phyloP scores from a whole-genome alignment of 2,329 filamentous ascomycete genomes.

The Claviceps sp. region DNA sequence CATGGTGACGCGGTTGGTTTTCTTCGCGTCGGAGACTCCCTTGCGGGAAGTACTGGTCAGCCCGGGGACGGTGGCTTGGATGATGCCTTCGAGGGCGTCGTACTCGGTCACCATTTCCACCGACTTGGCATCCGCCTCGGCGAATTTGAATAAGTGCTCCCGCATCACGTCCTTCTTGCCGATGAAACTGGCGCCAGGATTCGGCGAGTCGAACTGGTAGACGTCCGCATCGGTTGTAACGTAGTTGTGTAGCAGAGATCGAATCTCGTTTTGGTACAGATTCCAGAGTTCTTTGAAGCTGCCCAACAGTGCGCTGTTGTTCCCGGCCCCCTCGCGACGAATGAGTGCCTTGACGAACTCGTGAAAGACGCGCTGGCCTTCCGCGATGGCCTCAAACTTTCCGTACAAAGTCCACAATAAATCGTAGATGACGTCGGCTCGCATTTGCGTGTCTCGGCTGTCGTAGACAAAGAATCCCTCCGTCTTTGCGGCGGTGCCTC shows the following conservation, averaged over 20 bases:
- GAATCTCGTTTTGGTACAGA: conserved; percentile 93
- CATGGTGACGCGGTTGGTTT: conserved; percentile 20
- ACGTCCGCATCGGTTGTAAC: conserved; percentile 80
- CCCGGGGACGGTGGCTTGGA: conserved; percentile 83
- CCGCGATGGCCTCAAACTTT: conserved; percentile 93
- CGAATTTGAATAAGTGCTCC: conserved; percentile 70
- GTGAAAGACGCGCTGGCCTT: conserved; percentile 86
- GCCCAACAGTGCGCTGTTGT: conserved; percentile 56
- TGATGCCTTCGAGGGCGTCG: conserved; percentile 78
- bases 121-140: conserved; percentile 72
- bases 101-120: conserved; percentile 70
- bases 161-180: conserved; percentile 34
- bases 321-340: conserved; percentile 58
- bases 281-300: conserved; percentile 98
- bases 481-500: conserved; percentile 38
- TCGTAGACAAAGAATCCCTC: conserved; percentile 50
- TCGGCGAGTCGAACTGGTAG: conserved; percentile 46
- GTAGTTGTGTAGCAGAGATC: conserved; percentile 88
- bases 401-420: conserved; percentile 85
- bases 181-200: conserved; percentile 31
- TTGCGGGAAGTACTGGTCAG: conserved; percentile 63
- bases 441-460: conserved; percentile 59
- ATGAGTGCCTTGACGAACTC: conserved; percentile 82
- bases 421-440: conserved; percentile 78
- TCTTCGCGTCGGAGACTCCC: conserved; percentile 25